Evolutionary conservation across 768 basidiomycete genomes (phyloP), one percentile per base, ranked within the genome.

Genomic region (Strobilomyces dryophilus): DNA sequence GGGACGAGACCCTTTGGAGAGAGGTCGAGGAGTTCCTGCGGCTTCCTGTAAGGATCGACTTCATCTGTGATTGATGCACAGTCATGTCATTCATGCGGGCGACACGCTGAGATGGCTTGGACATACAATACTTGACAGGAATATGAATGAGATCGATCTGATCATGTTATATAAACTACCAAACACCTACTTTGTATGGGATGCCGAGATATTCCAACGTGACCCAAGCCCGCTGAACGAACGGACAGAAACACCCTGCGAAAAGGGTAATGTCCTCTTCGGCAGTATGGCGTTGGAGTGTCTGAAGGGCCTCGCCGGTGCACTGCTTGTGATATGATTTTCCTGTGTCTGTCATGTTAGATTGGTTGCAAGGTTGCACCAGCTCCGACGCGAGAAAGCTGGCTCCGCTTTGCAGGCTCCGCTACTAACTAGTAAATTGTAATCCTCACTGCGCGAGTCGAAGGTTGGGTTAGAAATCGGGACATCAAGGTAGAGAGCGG

Each of bases 1-100:
- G 90, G 89, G 1, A 94, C 88, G 4, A 93, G 76, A 0, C 91
- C 89, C 61, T 88, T 89, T 1, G 90, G 89, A 15, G 89, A 91
- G 17, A 90, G 74, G 35, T 87, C 81, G n/a, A 94, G 74, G 18
- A 93, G 78, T 31, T 89, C 88, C 45, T 80, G 67, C 0, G 90
- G 87, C 59, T 92, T 93, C 70, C 83, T 82, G 73, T 92, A 91
- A 18, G 88, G 87, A 67, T 90, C 85, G 27, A 89, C 85, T 68
- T 90, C 88, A 60, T 85, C 88, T 89, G 53, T 49, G 36, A 26
- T 31, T 5, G 21, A 21, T 8, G 12, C 12, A 50, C 6, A 20
- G 31, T 40, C 40, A 26, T 20, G 9, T 20, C 24, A 58, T 52
- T 11, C 45, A 26, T 29, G 29, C 29, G 35, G 10, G 15, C 10